Evolutionary conservation across 1,139 yeast species (phyloP).

Genomic region (Geotrichum carabidarum): DNA sequence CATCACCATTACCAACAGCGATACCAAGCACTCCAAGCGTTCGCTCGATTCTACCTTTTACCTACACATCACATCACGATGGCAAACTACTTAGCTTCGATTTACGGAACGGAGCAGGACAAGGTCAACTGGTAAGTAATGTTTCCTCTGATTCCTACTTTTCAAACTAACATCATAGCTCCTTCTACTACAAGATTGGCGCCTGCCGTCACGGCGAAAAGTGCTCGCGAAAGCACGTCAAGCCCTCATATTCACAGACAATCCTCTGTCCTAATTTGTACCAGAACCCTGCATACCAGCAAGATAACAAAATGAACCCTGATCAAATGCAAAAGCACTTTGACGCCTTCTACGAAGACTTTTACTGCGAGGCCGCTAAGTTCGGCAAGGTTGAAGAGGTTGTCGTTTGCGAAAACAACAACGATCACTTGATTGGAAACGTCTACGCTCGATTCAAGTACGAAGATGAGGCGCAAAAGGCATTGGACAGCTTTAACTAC

Average conservation of each 20-base stretch:
- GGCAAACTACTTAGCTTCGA: conserved; percentile 39
- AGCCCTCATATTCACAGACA: conserved; percentile 65
- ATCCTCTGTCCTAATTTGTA: conserved; percentile 65
- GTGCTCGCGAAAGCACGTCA: conserved; percentile 71
- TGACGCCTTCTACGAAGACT: conserved; percentile 66
- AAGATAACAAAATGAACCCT: conserved; percentile 31
- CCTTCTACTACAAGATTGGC: conserved; percentile 78
- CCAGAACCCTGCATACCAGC: conserved; percentile 50
- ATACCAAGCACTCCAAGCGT: background rate
- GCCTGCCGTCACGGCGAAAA: conserved; percentile 92
- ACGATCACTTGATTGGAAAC: conserved; percentile 78
- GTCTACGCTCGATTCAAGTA: conserved; percentile 63
- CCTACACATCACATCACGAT: conserved; percentile 20
- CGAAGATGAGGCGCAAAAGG: conserved; percentile 56
- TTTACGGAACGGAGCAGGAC: conserved; percentile 43
- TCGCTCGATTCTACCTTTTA: background rate
- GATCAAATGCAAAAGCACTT: conserved; percentile 50
- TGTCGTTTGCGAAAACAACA: conserved; percentile 77
- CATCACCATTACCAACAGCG: background rate
- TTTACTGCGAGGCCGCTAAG: conserved; percentile 60
- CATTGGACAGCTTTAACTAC: conserved; percentile 57
- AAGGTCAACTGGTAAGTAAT: conserved; percentile 41
- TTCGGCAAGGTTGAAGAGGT: conserved; percentile 58
- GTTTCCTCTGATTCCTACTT: background rate
- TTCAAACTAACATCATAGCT: conserved; percentile 27